Base-by-base conservation (phyloP, 2,329 filamentous ascomycete genomes). In the Sarocladium kiliense region DNA sequence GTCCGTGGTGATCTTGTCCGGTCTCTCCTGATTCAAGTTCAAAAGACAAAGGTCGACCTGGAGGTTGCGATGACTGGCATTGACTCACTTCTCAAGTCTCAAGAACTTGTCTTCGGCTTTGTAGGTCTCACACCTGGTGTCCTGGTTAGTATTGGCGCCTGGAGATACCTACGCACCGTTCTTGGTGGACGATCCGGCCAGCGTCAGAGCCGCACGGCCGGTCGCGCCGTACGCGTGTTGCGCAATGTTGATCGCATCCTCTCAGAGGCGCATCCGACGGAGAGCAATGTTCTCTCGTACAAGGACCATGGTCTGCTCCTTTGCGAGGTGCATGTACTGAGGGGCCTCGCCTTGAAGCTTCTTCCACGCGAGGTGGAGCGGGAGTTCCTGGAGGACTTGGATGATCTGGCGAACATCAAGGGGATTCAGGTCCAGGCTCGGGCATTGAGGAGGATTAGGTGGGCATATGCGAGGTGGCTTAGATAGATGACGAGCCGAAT, bases 31-130 rank as follows among this genome's bases (percentile, higher is more conserved):
- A 97, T 99, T 55, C 94, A 99, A 67, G 87, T 99, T 36, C 94
- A 99, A 66, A 99, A 99, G 78, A 97, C 94, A 21, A 99, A 99
- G 75, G 94, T 99, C 9, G 94, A 99, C 66, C 85, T 99, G 12
- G 94, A 99, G 70, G 86, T 97, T 58, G 94, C 94, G 14, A 92
- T 99, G 74, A 91, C 89, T 57, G 94, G 94, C 18, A 99, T 99
- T 61, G 93, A 99, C 75, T 85, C 91, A 32, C 80, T 99, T 30
- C 79, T 99, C 56, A 96, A 94, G 74, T 97, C 92, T 65, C 94
- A 99, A 67, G 93, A 99, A 68, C 80, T 99, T 49, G 89, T 99
- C 23, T 99, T 99, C 73, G 94, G 91, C n/a, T 96, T 99, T 65
- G 87, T 99, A 36, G 92, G 92, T 5, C 77, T 99, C 25, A 97